phyloP scores from a whole-genome alignment of 768 basidiomycete species.

The Leucosporidium scottii region DNA sequence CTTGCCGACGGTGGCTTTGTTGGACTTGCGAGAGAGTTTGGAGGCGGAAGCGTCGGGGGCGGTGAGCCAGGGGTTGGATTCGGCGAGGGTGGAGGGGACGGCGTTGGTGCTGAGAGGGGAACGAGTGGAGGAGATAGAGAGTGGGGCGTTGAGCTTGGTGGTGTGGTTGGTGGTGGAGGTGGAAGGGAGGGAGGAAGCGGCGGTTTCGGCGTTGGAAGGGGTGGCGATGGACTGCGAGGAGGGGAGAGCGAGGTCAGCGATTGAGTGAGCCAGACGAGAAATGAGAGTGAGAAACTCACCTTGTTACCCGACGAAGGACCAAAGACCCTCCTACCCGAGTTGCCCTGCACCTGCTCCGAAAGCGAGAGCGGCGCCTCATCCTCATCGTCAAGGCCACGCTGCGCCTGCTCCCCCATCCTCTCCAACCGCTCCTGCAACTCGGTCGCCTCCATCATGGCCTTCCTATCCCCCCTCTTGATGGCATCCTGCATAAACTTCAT shows the following conservation, averaged over 20 bases:
- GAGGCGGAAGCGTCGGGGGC: conserved; percentile 34
- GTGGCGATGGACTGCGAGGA: neutral
- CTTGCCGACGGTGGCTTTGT: conserved; percentile 65
- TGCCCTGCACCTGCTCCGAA: conserved; percentile 42
- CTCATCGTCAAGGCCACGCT: conserved; percentile 33
- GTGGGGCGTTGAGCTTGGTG: conserved; percentile 24
- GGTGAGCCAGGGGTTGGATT: conserved; percentile 74
- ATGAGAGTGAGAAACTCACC: conserved; percentile 30
- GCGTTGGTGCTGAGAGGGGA: conserved; percentile 21
- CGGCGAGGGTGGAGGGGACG: conserved; percentile 24
- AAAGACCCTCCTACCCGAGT: conserved; percentile 45
- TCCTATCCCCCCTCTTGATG: conserved; percentile 57
- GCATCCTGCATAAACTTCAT: conserved; percentile 99
- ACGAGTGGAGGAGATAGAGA: conserved; percentile 38
- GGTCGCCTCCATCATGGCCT: conserved; percentile 58
- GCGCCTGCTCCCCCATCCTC: conserved; percentile 41
- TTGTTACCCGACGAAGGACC: conserved; percentile 33
- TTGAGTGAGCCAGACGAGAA: conserved; percentile 29
- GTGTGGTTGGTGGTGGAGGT: conserved; percentile 10
- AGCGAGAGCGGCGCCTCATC: conserved; percentile 39
- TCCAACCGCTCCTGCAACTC: conserved; percentile 68
- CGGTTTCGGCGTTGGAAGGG: neutral
- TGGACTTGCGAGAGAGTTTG: conserved; percentile 61
- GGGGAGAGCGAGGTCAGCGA: neutral
- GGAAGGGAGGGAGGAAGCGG: neutral